Percentiles rank a stretch among this genome's conserved stretches.
Evolutionary conservation across 441 rosid species (phyloP).

Genomic region (Theobroma grandiflorum): DNA sequence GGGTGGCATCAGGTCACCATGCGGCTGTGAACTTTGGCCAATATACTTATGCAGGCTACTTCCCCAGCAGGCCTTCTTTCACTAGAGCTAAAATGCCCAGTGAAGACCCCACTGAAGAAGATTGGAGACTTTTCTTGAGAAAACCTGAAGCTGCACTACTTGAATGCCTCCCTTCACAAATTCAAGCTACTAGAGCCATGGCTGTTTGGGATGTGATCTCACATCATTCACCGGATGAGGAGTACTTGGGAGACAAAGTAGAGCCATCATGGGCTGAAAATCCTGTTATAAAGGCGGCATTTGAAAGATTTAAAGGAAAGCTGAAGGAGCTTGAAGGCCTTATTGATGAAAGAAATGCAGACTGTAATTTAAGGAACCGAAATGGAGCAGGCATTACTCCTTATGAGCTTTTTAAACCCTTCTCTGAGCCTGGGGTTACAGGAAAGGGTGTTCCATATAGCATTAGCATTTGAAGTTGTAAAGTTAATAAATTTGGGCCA

Average conservation of each 20-base stretch:
- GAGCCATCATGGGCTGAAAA: constrained; percentile 64
- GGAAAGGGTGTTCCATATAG: constrained; percentile 63
- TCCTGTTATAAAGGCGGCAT: constrained; percentile 58
- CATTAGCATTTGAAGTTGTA: constrained; percentile 36
- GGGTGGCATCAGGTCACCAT: constrained; percentile 70
- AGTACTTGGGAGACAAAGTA: constrained; percentile 61
- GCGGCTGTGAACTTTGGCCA: constrained; percentile 77
- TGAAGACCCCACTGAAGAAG: constrained; percentile 57
- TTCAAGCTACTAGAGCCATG: constrained; percentile 69
- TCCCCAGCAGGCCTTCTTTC: constrained; percentile 74
- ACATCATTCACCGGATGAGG: constrained; percentile 76
- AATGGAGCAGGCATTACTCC: constrained; percentile 56
- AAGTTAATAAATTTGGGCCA: no score
- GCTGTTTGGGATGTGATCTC: constrained; percentile 61
- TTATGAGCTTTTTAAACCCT: constrained; percentile 59
- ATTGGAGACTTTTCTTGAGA: constrained; percentile 39
- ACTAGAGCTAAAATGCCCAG: constrained; percentile 65
- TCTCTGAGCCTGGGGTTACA: constrained; percentile 57
- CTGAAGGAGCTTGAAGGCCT: constrained; percentile 50
- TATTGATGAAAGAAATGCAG: constrained; percentile 47
- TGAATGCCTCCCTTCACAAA: constrained; percentile 59
- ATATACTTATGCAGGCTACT: constrained; percentile 66
- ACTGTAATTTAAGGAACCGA: constrained; percentile 43
- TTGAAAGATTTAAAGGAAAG: constrained; percentile 53
- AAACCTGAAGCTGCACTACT: constrained; percentile 53